Evolutionary conservation across 306 rosid genomes (phyloP), one percentile per base, ranked within the genome.

Genomic region (Corylus heterophylla): DNA sequence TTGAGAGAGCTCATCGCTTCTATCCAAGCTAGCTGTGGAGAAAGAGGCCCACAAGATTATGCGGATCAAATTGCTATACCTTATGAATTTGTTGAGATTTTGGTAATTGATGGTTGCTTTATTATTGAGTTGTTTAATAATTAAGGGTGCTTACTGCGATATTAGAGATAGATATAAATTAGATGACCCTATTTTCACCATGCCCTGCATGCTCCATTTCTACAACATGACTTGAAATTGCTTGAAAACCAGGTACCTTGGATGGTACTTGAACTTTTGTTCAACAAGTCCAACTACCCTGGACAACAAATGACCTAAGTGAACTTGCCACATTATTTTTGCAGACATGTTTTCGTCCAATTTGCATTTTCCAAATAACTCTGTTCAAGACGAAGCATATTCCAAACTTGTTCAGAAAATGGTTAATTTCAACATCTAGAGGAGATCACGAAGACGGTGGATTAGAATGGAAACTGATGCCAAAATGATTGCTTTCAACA

Each of bases 21-120:
- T 9, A 35, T 76, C 12, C 0, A 0, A 0, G 13, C 37, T 4
- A 7, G n/a, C n/a, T n/a, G n/a, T 49, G 7, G 51, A 54, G 12
- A 3, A 35, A 11, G 11, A 1, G 5, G 76, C 81, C 3, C 78
- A 66, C 0, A 3, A 0, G 71, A 52, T 68, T 83, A 79, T 27
- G 75, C 71, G 0, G 75, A 64, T 12, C 45, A 66, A n/a, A 39
- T 79, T 12, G 50, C 4, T 8, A 14, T 7, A 1, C 2, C 27
- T 3, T 2, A 13, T 0, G 63, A 79, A 2, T 76, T 83, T 8
- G 3, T 48, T 4, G 58, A 68, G 54, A 74, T 84, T 48, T 64
- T 84, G 82, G 45, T 84, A 4, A 71, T 84, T 9, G 87, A 84
- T 22, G 84, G 82, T 12, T 84, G 87, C 69, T 84, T 84, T 54